Evolutionary conservation across 129 eudicot genomes (phyloP), one percentile per base, ranked within the genome.

Genomic region (Flaveria linearis): DNA sequence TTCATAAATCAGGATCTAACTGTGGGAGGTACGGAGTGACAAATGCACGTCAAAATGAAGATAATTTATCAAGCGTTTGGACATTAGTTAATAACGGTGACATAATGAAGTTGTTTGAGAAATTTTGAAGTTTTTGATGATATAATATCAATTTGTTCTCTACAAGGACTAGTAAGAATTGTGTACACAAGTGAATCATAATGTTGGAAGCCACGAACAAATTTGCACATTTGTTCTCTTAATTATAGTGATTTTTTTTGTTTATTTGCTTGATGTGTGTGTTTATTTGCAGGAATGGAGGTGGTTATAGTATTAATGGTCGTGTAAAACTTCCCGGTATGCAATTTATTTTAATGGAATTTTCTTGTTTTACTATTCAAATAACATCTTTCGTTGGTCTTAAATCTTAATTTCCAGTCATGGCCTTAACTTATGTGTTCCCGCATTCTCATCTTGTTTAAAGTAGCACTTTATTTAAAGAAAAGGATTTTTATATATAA

Each of bases 301-400:
- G 87, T 78, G 93, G 90, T 46, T 93, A 85, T 46, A 85, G 82
- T 41, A 87, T 93, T 11, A 89, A 89, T 81, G 98, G 98, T 5
- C 86, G 86, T 53, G 96, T 93, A 17, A 90, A 80, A 84, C 74
- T 93, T 79, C 91, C 98, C 71, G 93, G 98, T 93, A 81, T 67
- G 75, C n/a, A 62, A 58, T 51, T 68, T 56, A 62, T 45, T 36
- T 36, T 1, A 14, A 20, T 30, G 30, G 22, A 41, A 26, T 11
- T 22, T 69, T 22, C 16, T 16, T 39, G 23, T 53, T 20, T 20
- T 36, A 0, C 43, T 28, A 50, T 63, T 72, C 10, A 22, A 12
- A 15, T 18, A 52, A 39, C 16, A 14, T 63, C 17, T n/a, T 71
- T 72, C 9, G 17, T 26, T 67, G 13, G 28, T 17, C 39, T 36